A percentile compares a stretch with the other conserved stretches of the same genome.
These are phyloP conservation scores for Bidens hawaiensis DNA, from an alignment of 140 eudicot genomes.

Conservation along the genomic window DNA sequence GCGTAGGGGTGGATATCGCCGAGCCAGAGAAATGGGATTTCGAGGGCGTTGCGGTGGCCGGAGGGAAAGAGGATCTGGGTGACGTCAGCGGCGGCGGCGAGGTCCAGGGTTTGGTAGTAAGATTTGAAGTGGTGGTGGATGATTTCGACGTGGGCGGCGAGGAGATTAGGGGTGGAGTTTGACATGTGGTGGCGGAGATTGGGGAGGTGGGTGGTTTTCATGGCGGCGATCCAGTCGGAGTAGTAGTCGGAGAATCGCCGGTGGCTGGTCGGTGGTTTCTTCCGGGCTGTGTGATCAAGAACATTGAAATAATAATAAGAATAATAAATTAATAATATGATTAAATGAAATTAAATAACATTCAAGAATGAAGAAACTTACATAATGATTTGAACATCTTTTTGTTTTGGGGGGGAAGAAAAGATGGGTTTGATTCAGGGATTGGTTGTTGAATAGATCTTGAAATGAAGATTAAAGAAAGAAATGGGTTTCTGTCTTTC, in stretches of 20 bases:
- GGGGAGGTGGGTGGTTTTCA: constrained; percentile 60
- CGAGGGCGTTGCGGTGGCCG: constrained; percentile 62
- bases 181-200: constrained; percentile 55
- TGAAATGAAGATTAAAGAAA: background rate
- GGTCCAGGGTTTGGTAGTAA: constrained; percentile 72
- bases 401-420: constrained; percentile 5
- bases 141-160: constrained; percentile 62
- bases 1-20: constrained; percentile 91
- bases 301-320: background rate
- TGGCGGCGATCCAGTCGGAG: constrained; percentile 57
- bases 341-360: background rate
- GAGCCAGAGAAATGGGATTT: constrained; percentile 77
- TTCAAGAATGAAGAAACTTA: constrained; percentile 10
- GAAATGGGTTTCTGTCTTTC: too few relatives aligned
- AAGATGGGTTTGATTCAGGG: constrained; percentile 3
- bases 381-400: constrained; percentile 31
- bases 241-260: constrained; percentile 65
- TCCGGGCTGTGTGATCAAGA: constrained; percentile 39
- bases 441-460: constrained; percentile 1
- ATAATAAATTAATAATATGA: too few relatives aligned
- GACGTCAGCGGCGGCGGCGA: constrained; percentile 65
- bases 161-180: constrained; percentile 42
- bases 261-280: constrained; percentile 29
- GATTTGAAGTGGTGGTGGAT: constrained; percentile 67
- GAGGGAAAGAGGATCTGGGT: constrained; percentile 57